Evolutionary conservation across 2,329 filamentous ascomycete genomes (phyloP).

Genomic region (Cladorrhinum sp.): DNA sequence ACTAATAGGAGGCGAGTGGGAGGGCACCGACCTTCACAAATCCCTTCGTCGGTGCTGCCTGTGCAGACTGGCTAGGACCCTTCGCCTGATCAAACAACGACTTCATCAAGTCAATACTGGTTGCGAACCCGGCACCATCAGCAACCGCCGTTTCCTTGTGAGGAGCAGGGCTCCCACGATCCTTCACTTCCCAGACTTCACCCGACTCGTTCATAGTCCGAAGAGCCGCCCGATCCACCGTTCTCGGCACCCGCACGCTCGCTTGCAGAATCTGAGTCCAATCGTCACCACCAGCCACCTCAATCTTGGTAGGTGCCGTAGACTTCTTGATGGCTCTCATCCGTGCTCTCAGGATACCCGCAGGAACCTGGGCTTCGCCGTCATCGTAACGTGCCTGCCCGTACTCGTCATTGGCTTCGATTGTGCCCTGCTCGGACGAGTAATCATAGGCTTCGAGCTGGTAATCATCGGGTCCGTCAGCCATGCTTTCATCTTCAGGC

Average conservation of each 20-base stretch:
- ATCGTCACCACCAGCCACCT: constrained; percentile 69
- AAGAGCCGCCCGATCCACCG: constrained; percentile 78
- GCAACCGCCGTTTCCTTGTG: constrained; percentile 33
- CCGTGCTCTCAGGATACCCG: constrained; percentile 60
- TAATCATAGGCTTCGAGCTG: constrained; percentile 28
- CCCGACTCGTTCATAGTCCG: constrained; percentile 59
- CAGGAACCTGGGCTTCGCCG: constrained; percentile 51
- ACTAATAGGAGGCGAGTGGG: constrained; percentile 36
- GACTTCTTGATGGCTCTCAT: constrained; percentile 62
- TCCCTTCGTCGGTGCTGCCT: constrained; percentile 57
- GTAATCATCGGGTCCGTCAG: constrained; percentile 60
- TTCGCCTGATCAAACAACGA: constrained; percentile 78
- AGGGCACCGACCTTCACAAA: constrained; percentile 83
- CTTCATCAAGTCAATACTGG: constrained; percentile 94
- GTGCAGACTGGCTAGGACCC: constrained; percentile 52
- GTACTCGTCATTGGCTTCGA: constrained; percentile 44
- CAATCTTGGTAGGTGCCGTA: constrained; percentile 55
- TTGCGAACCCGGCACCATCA: constrained; percentile 69
- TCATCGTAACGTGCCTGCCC: constrained; percentile 44
- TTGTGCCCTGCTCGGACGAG: constrained; percentile 26
- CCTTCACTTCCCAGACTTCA: constrained; percentile 45
- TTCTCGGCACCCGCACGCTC: constrained; percentile 92
- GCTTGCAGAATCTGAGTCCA: constrained; percentile 94
- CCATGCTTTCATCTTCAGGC: constrained; percentile 62
- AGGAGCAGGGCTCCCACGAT: constrained; percentile 32